Conservation (phyloP, 352 stramenopile species). For the Globisporangium abappressorium region DNA sequence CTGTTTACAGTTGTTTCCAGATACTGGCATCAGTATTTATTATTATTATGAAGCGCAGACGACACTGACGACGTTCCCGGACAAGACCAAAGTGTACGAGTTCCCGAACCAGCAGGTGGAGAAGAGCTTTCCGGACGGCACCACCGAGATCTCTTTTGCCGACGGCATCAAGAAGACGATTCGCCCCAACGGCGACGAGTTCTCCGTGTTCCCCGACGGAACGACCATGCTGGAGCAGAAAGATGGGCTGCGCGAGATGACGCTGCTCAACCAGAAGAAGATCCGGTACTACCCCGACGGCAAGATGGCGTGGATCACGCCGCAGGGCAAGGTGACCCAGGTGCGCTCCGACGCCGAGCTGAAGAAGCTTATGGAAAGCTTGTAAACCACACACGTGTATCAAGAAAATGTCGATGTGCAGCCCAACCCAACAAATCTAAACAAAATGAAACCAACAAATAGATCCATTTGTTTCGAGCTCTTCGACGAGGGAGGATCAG, state of each 20-base stretch:
- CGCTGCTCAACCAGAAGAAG: slow-evolving; percentile 62
- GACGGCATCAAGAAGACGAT: slow-evolving; percentile 93
- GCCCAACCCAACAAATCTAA: too few species aligned
- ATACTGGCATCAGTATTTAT: slow-evolving; percentile 91
- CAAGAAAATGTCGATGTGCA: background rate
- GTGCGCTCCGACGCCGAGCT: slow-evolving; percentile 68
- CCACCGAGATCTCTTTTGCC: slow-evolving; percentile 93
- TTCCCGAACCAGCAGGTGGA: slow-evolving; percentile 96
- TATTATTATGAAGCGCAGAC: slow-evolving; percentile 93
- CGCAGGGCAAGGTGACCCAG: slow-evolving; percentile 44
- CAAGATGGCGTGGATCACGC: slow-evolving; percentile 52
- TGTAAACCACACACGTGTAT: background rate
- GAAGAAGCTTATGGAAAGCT: slow-evolving; percentile 45
- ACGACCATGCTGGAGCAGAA: slow-evolving; percentile 78
- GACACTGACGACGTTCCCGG: slow-evolving; percentile 92
- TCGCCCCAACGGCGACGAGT: slow-evolving; percentile 65
- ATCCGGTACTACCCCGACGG: slow-evolving; percentile 78
- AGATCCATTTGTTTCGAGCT: background rate
- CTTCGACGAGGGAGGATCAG: background rate
- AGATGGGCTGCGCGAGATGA: slow-evolving; percentile 75
- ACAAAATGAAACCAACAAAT: too few species aligned
- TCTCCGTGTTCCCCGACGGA: slow-evolving; percentile 79
- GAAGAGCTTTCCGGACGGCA: slow-evolving; percentile 89
- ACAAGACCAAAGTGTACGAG: slow-evolving; percentile 95
- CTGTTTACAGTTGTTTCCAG: slow-evolving; percentile 41